Base-by-base conservation (phyloP, 495 filamentous ascomycete genomes). In the Penicillium antarcticum region DNA sequence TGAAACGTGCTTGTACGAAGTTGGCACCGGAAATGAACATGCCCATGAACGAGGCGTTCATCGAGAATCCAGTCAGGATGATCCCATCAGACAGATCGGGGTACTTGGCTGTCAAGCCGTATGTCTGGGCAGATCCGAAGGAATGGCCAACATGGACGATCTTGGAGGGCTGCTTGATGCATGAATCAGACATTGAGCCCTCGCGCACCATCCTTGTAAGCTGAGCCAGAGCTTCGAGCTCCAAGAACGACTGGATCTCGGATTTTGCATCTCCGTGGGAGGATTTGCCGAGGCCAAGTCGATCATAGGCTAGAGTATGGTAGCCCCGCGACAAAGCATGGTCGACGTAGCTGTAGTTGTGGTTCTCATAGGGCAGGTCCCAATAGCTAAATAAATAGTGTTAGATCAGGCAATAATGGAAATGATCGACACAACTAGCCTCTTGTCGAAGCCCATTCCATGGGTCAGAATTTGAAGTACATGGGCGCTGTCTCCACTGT, bases 401-500 rank as follows among this genome's bases (percentile, higher is more conserved):
- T 12, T 5, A 16, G 5, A 31, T 33, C 21, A 24, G 12, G 5
- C 8, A 2, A 7, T 21, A 11, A 1, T 31, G 34, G 19, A 16
- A 41, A 32, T 1, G 5, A 44, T 18, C 19, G n/a, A 2, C 8
- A 7, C 16, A 17, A 50, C 52, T 44, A 29, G 58, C 59, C 38
- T 44, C 39, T 60, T 54, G 17, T 56, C 45, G 48, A 51, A 53
- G 12, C 79, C 81, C 57, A 84, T 72, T 31, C 84, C 83, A 58
- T 87, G 83, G 0, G 82, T 83, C 5, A 86, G 61, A 35, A 87
- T 51, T 58, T 86, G 83, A 7, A 86, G 31, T 1, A 41, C 46
- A 16, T 39, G 31, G 13, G 13, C 41, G 7, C 35, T 19, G 29
- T 19, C 23, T 11, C 12, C 19, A 2, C 41, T 5, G 2, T 24